Base-by-base conservation (phyloP, 345 rosid genomes). In the Citrus australasica region DNA sequence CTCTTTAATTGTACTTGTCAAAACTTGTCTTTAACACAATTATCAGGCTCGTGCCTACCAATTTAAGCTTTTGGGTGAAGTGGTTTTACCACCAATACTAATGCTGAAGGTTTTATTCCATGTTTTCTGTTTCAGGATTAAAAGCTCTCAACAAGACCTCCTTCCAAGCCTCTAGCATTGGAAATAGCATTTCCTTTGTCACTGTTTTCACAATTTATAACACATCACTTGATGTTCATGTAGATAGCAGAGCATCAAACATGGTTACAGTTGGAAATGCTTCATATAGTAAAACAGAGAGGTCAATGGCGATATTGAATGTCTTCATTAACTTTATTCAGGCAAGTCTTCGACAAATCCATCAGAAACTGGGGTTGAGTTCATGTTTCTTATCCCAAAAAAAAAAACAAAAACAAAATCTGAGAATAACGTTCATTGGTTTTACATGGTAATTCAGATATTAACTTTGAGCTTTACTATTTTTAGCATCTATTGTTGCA, bases 151-250 rank as follows among this genome's bases (percentile, higher is more conserved):
- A 90, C 82, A 92, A 55, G 87, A 90, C 92, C 56, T 82, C 90
- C 67, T 78, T 84, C 46, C 58, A 24, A 61, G 64, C 67, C 9
- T 69, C 89, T 69, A 78, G 64, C 62, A 79, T 74, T 25, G 83
- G 86, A 80, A 85, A 87, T 75, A 80, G 82, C 48, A 73, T 92
- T 79, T 63, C 93, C 14, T 87, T 92, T 79, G 95, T 92, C 27
- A 89, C 97, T 30, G 94, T 96, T 42, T 96, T 94, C 80, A 83
- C 97, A 32, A 70, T 92, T 38, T 94, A 92, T 79, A 87, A 91
- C 42, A 73, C 88, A 22, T 81, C 92, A 19, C 37, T 73, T 19
- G 87, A 78, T 69, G 64, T 32, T 63, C 81, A 33, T n/a, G 78
- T 51, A 48, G 75, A 84, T 81, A 72, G 68, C 81, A 84, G 83